Conservation (phyloP, 495 filamentous ascomycete species). For the Letharia columbiana region DNA sequence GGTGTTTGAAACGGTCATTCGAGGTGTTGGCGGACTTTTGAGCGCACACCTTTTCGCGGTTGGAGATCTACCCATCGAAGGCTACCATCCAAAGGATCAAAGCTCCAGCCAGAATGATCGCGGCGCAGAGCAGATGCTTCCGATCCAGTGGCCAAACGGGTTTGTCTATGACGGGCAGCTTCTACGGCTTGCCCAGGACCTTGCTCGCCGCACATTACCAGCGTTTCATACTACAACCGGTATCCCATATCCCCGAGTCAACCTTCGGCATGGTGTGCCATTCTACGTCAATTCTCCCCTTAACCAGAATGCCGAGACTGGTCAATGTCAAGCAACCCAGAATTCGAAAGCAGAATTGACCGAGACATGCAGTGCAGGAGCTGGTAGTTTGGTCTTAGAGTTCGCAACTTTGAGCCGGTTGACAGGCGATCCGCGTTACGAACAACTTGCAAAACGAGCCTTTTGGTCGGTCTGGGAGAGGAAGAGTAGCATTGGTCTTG, state of each 20-base stretch:
- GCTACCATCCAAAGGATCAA: conserved; percentile 51
- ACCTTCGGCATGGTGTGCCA: conserved; percentile 82
- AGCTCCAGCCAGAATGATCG: conserved; percentile 37
- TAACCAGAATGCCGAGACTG: conserved; percentile 39
- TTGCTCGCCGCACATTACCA: conserved; percentile 74
- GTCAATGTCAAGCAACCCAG: conserved; percentile 32
- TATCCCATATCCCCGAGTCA: conserved; percentile 89
- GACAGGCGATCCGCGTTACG: conserved; percentile 77
- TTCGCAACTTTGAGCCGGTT: conserved; percentile 85
- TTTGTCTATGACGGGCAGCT: conserved; percentile 89
- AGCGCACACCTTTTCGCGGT: conserved; percentile 90
- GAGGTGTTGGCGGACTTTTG: conserved; percentile 82
- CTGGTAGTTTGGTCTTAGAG: conserved; percentile 86
- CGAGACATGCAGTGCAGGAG: conserved; percentile 92
- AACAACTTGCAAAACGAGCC: conserved; percentile 78
- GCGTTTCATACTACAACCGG: conserved; percentile 87
- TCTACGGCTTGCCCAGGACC: conserved; percentile 72
- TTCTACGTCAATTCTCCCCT: conserved; percentile 78
- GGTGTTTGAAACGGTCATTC: conserved; percentile 95
- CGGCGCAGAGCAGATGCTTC: conserved; percentile 32
- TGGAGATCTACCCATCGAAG: conserved; percentile 74
- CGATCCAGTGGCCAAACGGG: conserved; percentile 62
- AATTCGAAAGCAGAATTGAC: conserved; percentile 60
- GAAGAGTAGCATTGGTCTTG: conserved; percentile 74
- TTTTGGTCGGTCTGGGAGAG: conserved; percentile 93